Base-by-base conservation (phyloP, 2,329 filamentous ascomycete species). In the Volutella citrinella region DNA sequence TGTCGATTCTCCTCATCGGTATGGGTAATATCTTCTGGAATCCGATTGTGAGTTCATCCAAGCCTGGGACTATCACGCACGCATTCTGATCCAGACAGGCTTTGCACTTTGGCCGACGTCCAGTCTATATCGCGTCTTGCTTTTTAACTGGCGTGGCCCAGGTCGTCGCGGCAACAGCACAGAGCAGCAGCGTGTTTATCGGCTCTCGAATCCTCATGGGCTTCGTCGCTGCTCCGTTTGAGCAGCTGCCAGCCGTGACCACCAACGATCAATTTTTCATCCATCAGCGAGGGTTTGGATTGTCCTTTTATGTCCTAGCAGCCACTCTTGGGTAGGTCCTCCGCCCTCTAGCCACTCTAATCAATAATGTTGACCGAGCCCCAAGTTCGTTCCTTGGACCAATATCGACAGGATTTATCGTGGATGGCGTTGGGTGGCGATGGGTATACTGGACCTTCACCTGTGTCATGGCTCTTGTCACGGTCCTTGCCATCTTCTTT, bases 191-290 rank as follows among this genome's bases (percentile, higher is more conserved):
- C 13, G 24, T 27, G 11, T 27, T 27, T 27, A 14, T 27, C 15
- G 24, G 24, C 24, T 27, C 24, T 27, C 24, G 24, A 13, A 27
- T 27, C 24, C 13, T 27, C 11, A 27, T 27, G 24, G 24, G 24
- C 10, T 27, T 27, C 15, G 24, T 32, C n/a, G 30, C 30, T 11
- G 30, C 30, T 7, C 22, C 22, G 7, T 32, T 32, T 26, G 22
- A 32, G 17, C 30, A 32, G n/a, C 30, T 26, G 6, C 30, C 30
- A 9, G 30, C 30, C 9, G 30, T 32, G 15, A 26, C 30, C 16
- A 23, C 26, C 8, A 32, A 32, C 26, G 30, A 32, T 11, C 30
- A 32, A 17, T 32, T 32, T 15, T 32, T 32, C 26, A 23, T 32
- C 7, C 30, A 32, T 26, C 30, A 10, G 22, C 30, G 30, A 26